phyloP scores from a whole-genome alignment of 2,329 filamentous ascomycete species.

The Colletotrichum nymphaeae region DNA sequence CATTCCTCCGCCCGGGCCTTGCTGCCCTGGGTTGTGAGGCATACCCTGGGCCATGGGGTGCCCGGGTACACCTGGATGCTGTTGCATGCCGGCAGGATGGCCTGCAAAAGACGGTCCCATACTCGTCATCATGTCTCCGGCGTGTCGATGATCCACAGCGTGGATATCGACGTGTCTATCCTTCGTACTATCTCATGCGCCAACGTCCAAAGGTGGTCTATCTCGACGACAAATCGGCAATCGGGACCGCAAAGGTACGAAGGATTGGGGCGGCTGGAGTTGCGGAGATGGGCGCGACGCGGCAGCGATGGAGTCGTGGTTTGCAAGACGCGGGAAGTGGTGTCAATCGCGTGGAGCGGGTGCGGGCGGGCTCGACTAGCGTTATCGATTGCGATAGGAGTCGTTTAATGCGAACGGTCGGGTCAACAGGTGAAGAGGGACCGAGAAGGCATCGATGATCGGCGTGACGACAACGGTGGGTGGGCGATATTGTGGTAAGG shows the following conservation, averaged over 20 bases:
- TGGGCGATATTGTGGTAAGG: slow-evolving; percentile 13
- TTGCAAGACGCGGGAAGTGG: slow-evolving; percentile 24
- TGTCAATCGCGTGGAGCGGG: slow-evolving; percentile 25
- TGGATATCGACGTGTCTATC: slow-evolving; percentile 66
- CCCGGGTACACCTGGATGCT: slow-evolving; percentile 75
- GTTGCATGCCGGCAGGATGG: slow-evolving; percentile 77
- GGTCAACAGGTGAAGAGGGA: slow-evolving; percentile 30
- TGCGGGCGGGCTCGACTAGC: slow-evolving; percentile 25
- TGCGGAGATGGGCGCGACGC: slow-evolving; percentile 34
- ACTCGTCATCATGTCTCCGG: slow-evolving; percentile 74
- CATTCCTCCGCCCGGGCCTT: slow-evolving; percentile 73
- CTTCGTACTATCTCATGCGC: slow-evolving; percentile 61
- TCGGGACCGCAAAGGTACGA: slow-evolving; percentile 16
- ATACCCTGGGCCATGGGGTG: slow-evolving; percentile 73
- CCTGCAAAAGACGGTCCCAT: slow-evolving; percentile 73
- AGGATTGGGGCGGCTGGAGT: slow-evolving; percentile 7
- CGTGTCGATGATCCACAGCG: slow-evolving; percentile 66
- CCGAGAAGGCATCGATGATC: slow-evolving; percentile 36
- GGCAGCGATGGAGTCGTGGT: slow-evolving; percentile 26
- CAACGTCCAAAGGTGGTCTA: slow-evolving; percentile 37
- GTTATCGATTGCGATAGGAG: slow-evolving; percentile 32
- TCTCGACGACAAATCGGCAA: slow-evolving; percentile 19
- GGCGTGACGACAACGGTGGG: slow-evolving; percentile 26
- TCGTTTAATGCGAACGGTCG: background rate
- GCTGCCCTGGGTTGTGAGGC: slow-evolving; percentile 77